Base-by-base conservation (phyloP, 805 yeast species). In the Candida sphagnicola region DNA sequence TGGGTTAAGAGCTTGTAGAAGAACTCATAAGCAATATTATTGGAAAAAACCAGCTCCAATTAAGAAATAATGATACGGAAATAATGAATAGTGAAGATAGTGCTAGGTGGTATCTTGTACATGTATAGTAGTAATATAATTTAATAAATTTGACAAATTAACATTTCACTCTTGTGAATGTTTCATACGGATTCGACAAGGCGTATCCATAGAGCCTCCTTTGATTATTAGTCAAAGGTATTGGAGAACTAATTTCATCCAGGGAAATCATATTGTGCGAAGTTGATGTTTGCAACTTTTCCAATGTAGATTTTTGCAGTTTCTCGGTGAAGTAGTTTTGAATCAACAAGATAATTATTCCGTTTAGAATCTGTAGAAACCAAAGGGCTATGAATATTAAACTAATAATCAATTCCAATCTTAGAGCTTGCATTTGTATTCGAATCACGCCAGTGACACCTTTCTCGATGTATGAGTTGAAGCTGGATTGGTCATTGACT, bases 11-110 rank as follows among this genome's bases (percentile, higher is more conserved):
- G 78, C 85, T 31, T 93, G 98, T 63, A 78, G 99, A 65, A 88
- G 84, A 63, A 85, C 86, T 1, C 99, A 90, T 65, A 93, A 93
- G 64, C 99, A 84, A 60, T 82, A 82, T 56, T 81, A 77, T 59
- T 82, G 87, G 85, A 76, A 77, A 53, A 76, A 70, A 48, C 85
- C 85, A 4, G 72, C 74, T 2, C 67, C 74, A 8, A 64, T 61
- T 38, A 67, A 67, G 55, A 64, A 63, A 44, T 59, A 49, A 24
- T 13, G 23, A 23, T 6, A 44, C 26, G 33, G 19, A 13, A 13
- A 14, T 36, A 36, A 28, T 28, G 31, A 26, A 18, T 26, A 16
- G 13, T 28, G 4, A 14, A 30, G 21, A 13, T 26, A 26, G n/a
- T 16, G 18, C 33, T 5, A 11, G 5, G 8, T 13, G 12, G 12